Evolutionary conservation across 768 basidiomycete genomes (phyloP), one percentile per base, ranked within the genome.

Genomic region (Amanita inopinata): DNA sequence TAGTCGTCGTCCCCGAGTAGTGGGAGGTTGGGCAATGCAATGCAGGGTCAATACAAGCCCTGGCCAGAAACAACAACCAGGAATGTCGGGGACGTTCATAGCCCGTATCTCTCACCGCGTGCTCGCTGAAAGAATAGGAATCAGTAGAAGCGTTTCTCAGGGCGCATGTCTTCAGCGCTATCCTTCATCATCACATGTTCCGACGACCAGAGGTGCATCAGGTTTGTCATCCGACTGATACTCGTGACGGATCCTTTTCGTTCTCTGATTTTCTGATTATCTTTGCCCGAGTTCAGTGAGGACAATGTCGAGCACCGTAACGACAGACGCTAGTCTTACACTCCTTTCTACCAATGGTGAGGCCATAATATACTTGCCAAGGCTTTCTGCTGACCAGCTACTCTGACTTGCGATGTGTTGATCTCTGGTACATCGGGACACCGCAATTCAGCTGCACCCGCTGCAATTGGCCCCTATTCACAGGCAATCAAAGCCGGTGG

Each of bases 401-500:
- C 22, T 22, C 2, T 10, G 10, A 25, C n/a, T 12, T 15, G 19
- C 19, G 28, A 20, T 9, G 11, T 4, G n/a, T 22, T 23, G 22
- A n/a, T 22, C 17, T 8, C 18, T 4, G 5, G 5, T 33, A 15
- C 33, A 5, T 18, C 3, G 22, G 17, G 24, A 18, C 7, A 7
- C 7, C 24, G 27, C 27, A 28, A 28, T n/a, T n/a, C 27, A 88
- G 87, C 71, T 54, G 86, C 87, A 3, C 77, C 87, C 1, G 70
- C 76, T 12, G 86, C 87, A 0, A 76, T 90, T 46, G 88, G 88
- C 0, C 91, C 91, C 23, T 94, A 94, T 64, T 80, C 78, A 1
- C 86, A 94, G 65, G 93, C 80, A 3, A 76, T 93, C 64, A 85
- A 83, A 56, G 72, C 74, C 39, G 85, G 85, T 38, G 78, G 86